phyloP scores from a whole-genome alignment of 148 eudicot genomes.

The Fallopia convolvulus region DNA sequence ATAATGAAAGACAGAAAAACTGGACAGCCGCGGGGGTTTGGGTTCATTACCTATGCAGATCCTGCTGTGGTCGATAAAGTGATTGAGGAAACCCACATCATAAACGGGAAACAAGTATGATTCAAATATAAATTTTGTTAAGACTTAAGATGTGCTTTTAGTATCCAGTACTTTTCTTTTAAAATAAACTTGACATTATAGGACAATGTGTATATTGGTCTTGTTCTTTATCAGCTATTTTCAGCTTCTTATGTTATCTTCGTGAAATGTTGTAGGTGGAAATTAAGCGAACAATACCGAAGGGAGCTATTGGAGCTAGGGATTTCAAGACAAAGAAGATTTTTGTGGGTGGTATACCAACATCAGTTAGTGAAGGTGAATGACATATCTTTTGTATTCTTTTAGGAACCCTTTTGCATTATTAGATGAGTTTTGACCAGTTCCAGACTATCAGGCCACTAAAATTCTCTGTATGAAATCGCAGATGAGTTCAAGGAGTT shows the following conservation, averaged over 20 bases:
- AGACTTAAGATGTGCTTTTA: neutral
- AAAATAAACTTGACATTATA: neutral
- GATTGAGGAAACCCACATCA: constrained; percentile 41
- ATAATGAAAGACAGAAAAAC: constrained; percentile 60
- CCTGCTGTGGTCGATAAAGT: constrained; percentile 49
- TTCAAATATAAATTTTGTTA: neutral
- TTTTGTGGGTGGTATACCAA: constrained; percentile 60
- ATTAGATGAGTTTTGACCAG: neutral
- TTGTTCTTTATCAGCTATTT: neutral
- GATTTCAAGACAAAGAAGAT: constrained; percentile 56
- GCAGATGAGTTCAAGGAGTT: constrained; percentile 52
- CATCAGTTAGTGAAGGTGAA: constrained; percentile 45
- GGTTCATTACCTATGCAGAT: constrained; percentile 60
- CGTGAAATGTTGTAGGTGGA: constrained; percentile 29
- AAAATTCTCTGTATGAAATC: constrained; percentile 2
- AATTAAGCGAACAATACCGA: constrained; percentile 57
- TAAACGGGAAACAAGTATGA: constrained; percentile 53
- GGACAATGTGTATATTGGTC: neutral
- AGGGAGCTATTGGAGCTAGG: constrained; percentile 40
- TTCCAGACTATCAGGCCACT: neutral
- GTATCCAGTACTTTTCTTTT: neutral
- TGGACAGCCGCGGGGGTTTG: constrained; percentile 56
- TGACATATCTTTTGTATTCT: neutral
- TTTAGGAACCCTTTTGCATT: neutral
- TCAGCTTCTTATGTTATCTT: neutral